These are phyloP conservation scores for Cutaneotrichosporon dermatis DNA, from an alignment of 1,284 basidiomycete genomes.

Conservation along the genomic window DNA sequence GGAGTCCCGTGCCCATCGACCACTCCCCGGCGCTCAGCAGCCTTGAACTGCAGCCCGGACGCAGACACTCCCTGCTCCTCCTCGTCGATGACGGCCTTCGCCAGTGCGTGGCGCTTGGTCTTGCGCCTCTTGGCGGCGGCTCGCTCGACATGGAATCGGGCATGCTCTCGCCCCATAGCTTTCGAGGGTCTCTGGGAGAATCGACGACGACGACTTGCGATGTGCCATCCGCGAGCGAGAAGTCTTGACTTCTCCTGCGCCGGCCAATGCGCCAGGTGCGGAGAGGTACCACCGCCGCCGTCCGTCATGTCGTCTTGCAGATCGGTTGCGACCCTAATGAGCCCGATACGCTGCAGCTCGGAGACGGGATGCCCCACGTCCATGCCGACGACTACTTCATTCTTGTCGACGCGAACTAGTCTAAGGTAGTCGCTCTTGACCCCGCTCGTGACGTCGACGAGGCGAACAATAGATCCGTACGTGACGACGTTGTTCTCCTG, in stretches of 20 bases:
- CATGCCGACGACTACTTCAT: constrained; percentile 60
- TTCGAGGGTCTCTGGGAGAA: constrained; percentile 8
- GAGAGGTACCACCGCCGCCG: constrained; percentile 36
- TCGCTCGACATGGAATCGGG: neutral
- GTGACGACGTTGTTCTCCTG: constrained; percentile 55
- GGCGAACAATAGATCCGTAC: constrained; percentile 81
- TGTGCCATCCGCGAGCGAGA: constrained; percentile 5
- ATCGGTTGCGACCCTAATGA: constrained; percentile 60
- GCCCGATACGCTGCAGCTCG: constrained; percentile 92
- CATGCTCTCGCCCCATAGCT: constrained; percentile 2
- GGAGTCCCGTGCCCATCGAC: constrained; percentile 5
- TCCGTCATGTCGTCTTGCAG: constrained; percentile 17
- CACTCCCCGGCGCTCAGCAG: constrained; percentile 15
- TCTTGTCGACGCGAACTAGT: constrained; percentile 89
- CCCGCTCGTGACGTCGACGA: constrained; percentile 78
- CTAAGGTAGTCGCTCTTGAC: constrained; percentile 79
- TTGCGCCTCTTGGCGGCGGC: constrained; percentile 24
- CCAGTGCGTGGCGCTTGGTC: constrained; percentile 37
- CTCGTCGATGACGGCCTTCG: constrained; percentile 34
- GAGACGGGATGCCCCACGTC: constrained; percentile 68
- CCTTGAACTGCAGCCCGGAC: constrained; percentile 28
- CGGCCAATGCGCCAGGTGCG: constrained; percentile 39
- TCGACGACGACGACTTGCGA: neutral
- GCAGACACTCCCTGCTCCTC: constrained; percentile 31
- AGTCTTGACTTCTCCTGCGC: constrained; percentile 31